Evolutionary conservation across 495 filamentous ascomycete species (phyloP).

Genomic region (Pyronema domesticum): DNA sequence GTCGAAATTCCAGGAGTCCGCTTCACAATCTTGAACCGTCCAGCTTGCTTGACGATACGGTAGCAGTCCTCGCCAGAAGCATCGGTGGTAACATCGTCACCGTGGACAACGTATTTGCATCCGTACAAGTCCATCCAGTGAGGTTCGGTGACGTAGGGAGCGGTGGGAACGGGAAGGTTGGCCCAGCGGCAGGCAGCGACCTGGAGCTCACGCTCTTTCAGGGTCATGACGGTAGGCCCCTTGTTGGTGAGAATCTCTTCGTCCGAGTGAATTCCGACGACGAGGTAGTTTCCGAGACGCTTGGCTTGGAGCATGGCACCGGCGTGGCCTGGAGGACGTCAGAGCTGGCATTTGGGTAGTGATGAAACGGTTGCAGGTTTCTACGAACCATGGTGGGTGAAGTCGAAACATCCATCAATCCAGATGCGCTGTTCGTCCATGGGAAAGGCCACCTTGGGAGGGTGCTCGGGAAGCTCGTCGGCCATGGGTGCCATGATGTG

Average conservation of each 20-base stretch:
- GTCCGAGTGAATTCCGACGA: conserved; percentile 87
- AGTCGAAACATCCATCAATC: conserved; percentile 98
- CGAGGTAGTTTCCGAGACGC: conserved; percentile 64
- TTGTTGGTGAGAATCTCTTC: conserved; percentile 91
- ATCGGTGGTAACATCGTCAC: conserved; percentile 76
- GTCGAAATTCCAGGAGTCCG: conserved; percentile 93
- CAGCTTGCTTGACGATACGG: conserved; percentile 80
- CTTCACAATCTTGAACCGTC: conserved; percentile 83
- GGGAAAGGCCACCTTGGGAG: conserved; percentile 13
- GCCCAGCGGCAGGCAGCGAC: conserved; percentile 92
- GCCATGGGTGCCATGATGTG: conserved; percentile 2
- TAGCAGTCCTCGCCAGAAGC: conserved; percentile 86
- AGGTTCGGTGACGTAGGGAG: conserved; percentile 87
- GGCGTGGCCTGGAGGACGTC: conserved; percentile 51
- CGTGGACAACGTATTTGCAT: conserved; percentile 83
- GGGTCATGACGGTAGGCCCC: conserved; percentile 90
- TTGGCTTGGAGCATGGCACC: conserved; percentile 92
- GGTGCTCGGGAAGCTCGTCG: conserved; percentile 15
- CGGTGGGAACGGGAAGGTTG: conserved; percentile 59
- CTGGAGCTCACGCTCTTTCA: conserved; percentile 71
- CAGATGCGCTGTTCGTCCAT: conserved; percentile 57
- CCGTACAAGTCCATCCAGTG: conserved; percentile 89
- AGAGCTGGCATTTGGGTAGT: background rate
- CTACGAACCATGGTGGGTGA: conserved; percentile 74
- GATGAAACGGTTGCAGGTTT: background rate